Base-by-base conservation (phyloP, 768 basidiomycete genomes). In the Stropharia rugosoannulata region DNA sequence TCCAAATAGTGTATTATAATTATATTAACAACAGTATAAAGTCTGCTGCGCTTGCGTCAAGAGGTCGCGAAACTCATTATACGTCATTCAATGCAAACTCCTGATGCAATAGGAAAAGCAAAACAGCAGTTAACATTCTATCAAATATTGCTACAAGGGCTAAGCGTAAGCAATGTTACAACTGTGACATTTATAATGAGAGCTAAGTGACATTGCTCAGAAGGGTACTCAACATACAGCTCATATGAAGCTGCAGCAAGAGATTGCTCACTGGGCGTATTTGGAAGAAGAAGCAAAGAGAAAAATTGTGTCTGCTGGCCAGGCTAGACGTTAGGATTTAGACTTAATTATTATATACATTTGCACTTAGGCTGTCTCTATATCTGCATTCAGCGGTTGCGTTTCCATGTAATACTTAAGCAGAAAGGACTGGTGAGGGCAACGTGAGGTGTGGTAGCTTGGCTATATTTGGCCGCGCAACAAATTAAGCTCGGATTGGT, bases 181-280 rank as follows among this genome's bases (percentile, higher is more conserved):
- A 36, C 12, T 29, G 12, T 2, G 19, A 25, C 13, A 18, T 35
- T 5, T 35, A 36, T 19, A 15, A 39, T 29, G 51, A 6, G 11
- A 51, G 50, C 25, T 54, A 19, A 25, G 47, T 60, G 46, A 54
- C 39, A 10, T 38, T 15, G 39, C 46, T 40, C 63, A 89, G 87
- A 84, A 79, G 65, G 87, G 83, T 8, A 82, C 85, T 1, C 85
- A 84, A 42, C 77, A 85, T 42, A 85, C 83, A 2, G 86, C 85
- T 5, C 95, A 97, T 68, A 84, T 89, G 1, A 93, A 93, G 67
- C 80, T 89, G 1, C 95, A 96, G 66, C 82, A 83, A 55, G 95
- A 98, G 65, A 81, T 94, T 39, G 84, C 83, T 4, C 93, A 87
- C 69, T 97, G 94, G 90, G 81, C 89, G 3, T 85, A 92, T 60